phyloP scores from a whole-genome alignment of 1,139 yeast species.

The Blastobotrys aristatus region DNA sequence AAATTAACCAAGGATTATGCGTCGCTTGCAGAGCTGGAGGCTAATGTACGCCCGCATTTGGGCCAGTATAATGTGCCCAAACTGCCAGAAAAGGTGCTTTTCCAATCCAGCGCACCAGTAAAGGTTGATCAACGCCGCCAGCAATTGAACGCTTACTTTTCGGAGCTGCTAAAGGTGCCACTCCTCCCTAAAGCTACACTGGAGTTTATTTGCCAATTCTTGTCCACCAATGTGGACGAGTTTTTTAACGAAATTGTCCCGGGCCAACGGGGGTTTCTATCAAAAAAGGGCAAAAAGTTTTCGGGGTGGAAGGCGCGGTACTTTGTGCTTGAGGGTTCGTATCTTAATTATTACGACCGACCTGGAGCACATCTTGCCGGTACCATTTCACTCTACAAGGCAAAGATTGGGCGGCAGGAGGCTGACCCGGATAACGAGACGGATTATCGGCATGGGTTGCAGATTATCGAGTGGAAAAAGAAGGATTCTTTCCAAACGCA shows the following conservation, averaged over 20 bases:
- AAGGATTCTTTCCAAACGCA: slow-evolving; percentile 53
- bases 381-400: slow-evolving; percentile 50
- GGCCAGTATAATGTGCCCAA: slow-evolving; percentile 54
- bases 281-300: slow-evolving; percentile 57
- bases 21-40: slow-evolving; percentile 54
- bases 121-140: slow-evolving; percentile 60
- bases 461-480: slow-evolving; percentile 60
- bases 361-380: slow-evolving; percentile 60
- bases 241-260: slow-evolving; percentile 46
- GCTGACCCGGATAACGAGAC: slow-evolving; percentile 47
- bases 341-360: slow-evolving; percentile 54
- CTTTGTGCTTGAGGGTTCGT: slow-evolving; percentile 65
- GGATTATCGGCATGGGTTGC: slow-evolving; percentile 74
- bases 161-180: slow-evolving; percentile 52
- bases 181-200: slow-evolving; percentile 51
- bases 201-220: slow-evolving; percentile 54
- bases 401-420: slow-evolving; percentile 59
- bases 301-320: slow-evolving; percentile 71
- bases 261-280: slow-evolving; percentile 57
- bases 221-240: slow-evolving; percentile 41
- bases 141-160: slow-evolving; percentile 55
- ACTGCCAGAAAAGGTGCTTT: slow-evolving; percentile 55
- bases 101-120: slow-evolving; percentile 55
- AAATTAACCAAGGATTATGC: slow-evolving; percentile 56
- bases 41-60: slow-evolving; percentile 45